Base-by-base conservation (phyloP, 257 asterid species). In the Handroanthus guayacan region DNA sequence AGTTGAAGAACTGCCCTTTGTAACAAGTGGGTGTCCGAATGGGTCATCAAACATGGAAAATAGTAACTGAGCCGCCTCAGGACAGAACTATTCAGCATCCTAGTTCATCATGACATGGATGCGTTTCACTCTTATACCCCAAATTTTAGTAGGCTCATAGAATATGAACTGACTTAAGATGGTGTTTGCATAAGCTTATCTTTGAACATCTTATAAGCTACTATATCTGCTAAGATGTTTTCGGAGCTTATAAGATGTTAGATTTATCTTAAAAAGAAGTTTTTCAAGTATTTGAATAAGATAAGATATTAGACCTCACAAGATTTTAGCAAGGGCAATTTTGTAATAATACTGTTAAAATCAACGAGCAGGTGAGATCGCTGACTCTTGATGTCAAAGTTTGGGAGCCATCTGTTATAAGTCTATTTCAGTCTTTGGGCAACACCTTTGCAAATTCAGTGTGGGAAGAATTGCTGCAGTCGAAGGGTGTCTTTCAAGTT, bases 361-460 rank as follows among this genome's bases (percentile, higher is more conserved):
- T 25, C 1, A 25, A 25, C 57, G 69, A 84, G 82, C 85, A 96
- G 99, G 98, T 96, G 69, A 89, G 99, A 82, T 96, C 99, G 43
- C 84, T 96, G 79, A 96, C 98, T 63, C 99, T 96, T 48, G 99
- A 96, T 81, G 97, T 96, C 69, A 96, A 88, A 89, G 95, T 91
- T 5, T 96, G 99, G 99, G 99, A 96, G 84, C 97, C 97, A 5
- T 90, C 99, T 54, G 99, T 95, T 56, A 81, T 95, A 79, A 83
- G 83, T 79, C 88, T 95, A 81, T 95, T 95, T 86, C 98, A 91
- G 83, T 89, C 98, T 66, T 82, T 93, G 83, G 99, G 99, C 37
- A 95, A 95, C 83, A 82, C 91, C 18, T 91, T 87, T 61, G 97
- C 95, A 43, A 95, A 95, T 84, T 90, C 97, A 36, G 88, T 95